Evolutionary conservation across 768 basidiomycete genomes (phyloP).

Genomic region (Aureoboletus auriporus): DNA sequence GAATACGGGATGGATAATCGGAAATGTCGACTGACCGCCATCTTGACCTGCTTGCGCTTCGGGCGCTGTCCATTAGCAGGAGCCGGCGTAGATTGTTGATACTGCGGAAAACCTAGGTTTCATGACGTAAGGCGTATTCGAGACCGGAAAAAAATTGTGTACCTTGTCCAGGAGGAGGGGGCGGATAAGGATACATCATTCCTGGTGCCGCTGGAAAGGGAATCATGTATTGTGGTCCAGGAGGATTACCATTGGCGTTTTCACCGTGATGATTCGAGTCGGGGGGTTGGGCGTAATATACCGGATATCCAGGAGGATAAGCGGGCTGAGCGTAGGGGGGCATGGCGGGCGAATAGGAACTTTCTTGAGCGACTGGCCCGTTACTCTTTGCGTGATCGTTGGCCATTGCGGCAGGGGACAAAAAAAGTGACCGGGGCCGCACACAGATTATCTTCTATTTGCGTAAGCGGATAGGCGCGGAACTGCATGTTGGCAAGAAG

Average conservation of each 20-base stretch:
- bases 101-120: slow-evolving; percentile 31
- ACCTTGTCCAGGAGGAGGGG: slow-evolving; percentile 38
- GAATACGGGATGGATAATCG: background rate
- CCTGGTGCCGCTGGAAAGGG: slow-evolving; percentile 37
- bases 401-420: slow-evolving; percentile 23
- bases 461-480: slow-evolving; percentile 31
- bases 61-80: slow-evolving; percentile 24
- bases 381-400: slow-evolving; percentile 34
- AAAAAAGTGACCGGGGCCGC: slow-evolving; percentile 24
- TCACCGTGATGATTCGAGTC: slow-evolving; percentile 32
- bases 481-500: slow-evolving; percentile 15
- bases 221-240: slow-evolving; percentile 34
- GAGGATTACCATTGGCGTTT: slow-evolving; percentile 26
- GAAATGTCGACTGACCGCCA: slow-evolving; percentile 41
- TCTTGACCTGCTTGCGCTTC: slow-evolving; percentile 57
- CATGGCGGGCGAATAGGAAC: slow-evolving; percentile 24
- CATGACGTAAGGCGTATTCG: slow-evolving; percentile 10
- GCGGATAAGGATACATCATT: slow-evolving; percentile 41
- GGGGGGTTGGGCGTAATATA: slow-evolving; percentile 30
- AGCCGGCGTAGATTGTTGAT: slow-evolving; percentile 20
- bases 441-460: slow-evolving; percentile 24
- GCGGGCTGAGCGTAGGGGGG: slow-evolving; percentile 26
- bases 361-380: slow-evolving; percentile 35
- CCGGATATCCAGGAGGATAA: slow-evolving; percentile 31
- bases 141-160: slow-evolving; percentile 7